Evolutionary conservation across 257 asterid species (phyloP).

Genomic region (Solanum sitiens): DNA sequence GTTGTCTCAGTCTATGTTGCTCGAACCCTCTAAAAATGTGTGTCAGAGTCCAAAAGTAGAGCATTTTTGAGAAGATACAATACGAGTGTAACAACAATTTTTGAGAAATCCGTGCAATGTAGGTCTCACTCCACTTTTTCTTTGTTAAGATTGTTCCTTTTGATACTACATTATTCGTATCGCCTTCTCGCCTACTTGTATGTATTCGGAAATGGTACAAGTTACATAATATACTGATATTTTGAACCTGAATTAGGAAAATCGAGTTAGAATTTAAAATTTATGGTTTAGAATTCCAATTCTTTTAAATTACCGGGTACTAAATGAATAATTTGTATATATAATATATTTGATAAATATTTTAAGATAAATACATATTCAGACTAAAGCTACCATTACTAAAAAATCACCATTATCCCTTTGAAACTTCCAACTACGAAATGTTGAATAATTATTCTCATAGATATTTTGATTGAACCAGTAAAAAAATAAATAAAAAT

Average conservation of each 20-base stretch:
- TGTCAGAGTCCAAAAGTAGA: neutral
- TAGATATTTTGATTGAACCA: neutral
- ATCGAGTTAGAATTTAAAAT: neutral
- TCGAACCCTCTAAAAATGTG: neutral
- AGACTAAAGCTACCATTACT: neutral
- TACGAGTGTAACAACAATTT: neutral
- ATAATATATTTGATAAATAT: neutral
- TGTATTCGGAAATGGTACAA: neutral
- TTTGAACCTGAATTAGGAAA: neutral
- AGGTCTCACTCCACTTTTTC: neutral
- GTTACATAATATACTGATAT: neutral
- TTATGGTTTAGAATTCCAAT: neutral
- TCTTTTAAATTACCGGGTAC: neutral
- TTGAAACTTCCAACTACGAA: neutral
- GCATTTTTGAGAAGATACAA: neutral
- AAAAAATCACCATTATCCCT: neutral
- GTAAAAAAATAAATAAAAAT: neutral
- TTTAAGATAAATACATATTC: neutral
- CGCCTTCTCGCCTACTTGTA: neutral
- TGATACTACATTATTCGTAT: neutral
- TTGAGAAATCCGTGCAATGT: neutral
- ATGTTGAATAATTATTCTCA: neutral
- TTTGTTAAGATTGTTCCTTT: neutral
- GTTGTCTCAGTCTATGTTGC: neutral
- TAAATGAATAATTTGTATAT: neutral